Base-by-base conservation (phyloP, 805 yeast species). In the Cyberlindnera maritima region DNA sequence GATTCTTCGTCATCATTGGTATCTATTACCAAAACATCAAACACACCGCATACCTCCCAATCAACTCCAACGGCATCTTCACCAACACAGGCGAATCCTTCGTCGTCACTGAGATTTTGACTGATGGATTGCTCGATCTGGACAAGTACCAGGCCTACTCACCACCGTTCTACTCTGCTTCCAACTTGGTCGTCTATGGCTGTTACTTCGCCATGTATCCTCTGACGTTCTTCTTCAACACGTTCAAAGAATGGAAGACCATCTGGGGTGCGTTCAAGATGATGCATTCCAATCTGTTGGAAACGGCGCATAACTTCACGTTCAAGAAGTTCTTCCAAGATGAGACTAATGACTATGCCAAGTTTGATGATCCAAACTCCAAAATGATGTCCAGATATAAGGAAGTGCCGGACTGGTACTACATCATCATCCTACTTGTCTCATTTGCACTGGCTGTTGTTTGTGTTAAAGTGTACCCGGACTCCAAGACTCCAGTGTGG, bases 161-260 rank as follows among this genome's bases (percentile, higher is more conserved):
- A 1, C 83, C 86, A 9, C 88, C 89, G 7, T 83, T 75, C 62
- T 81, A 79, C 57, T 60, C 79, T 26, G 87, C 88, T 6, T 86
- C 81, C 2, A 78, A 78, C 58, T 63, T 81, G 49, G 77, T 82
- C 9, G 61, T 71, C 18, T 81, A 80, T 56, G 85, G 86, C 17
- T 75, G 81, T 0, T 74, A 69, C 57, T 69, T 70, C 38, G 32
- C 45, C 3, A 43, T 55, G 8, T 78, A 78, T 54, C 82, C 85
- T 4, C 74, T 80, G 54, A 70, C 77, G 5, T 71, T 80, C 25
- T 53, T 75, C 1, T 76, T 74, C 58, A 73, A 76, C 35, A 52
- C 70, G 36, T 61, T 63, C 25, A 70, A 75, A 29, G 80, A 77
- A 51, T 69, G 78, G 76, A 55, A 56, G 1, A 66, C 77, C 13